Percentiles rank a stretch among this genome's conserved stretches.
Conservation (phyloP, 768 basidiomycete genomes). For the Phaeolepiota aurea region DNA sequence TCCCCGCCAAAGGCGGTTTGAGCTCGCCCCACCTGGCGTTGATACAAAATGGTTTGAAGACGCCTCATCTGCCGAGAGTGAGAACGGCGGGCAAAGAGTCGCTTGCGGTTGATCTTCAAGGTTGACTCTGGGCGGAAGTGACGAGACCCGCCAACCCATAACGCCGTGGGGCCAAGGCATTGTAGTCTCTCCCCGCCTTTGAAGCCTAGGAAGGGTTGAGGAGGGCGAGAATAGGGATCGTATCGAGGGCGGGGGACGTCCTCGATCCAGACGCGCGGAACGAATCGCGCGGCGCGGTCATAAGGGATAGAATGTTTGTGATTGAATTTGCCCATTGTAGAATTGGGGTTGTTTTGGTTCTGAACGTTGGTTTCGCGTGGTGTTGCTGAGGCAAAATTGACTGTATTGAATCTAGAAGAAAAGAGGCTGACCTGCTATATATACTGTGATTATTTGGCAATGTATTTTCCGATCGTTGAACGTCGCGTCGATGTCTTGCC, state of each 20-base stretch:
- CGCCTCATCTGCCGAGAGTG: not conserved
- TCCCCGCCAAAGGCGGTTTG: not conserved
- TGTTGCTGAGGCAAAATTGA: not conserved
- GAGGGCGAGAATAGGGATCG: not conserved
- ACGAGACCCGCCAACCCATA: not conserved
- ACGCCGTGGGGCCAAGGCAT: not conserved
- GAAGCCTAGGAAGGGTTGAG: not conserved
- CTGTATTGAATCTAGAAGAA: not conserved
- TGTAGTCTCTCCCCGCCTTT: not conserved
- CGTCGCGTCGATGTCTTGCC: not conserved
- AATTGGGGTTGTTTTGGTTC: not conserved
- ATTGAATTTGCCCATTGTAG: not conserved
- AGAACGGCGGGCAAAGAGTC: not conserved
- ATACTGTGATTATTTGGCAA: conserved; percentile 1
- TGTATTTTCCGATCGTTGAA: conserved; percentile 2
- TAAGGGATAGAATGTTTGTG: not conserved
- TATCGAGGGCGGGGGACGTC: not conserved
- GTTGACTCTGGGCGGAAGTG: not conserved
- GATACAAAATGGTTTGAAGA: not conserved
- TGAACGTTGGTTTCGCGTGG: not conserved
- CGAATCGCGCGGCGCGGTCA: not conserved
- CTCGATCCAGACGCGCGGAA: not conserved
- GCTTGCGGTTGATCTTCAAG: not conserved
- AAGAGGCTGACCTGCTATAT: not conserved
- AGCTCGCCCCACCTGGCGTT: not conserved